Base-by-base conservation (phyloP, 2,329 filamentous ascomycete genomes). In the Colletotrichum abscissum region DNA sequence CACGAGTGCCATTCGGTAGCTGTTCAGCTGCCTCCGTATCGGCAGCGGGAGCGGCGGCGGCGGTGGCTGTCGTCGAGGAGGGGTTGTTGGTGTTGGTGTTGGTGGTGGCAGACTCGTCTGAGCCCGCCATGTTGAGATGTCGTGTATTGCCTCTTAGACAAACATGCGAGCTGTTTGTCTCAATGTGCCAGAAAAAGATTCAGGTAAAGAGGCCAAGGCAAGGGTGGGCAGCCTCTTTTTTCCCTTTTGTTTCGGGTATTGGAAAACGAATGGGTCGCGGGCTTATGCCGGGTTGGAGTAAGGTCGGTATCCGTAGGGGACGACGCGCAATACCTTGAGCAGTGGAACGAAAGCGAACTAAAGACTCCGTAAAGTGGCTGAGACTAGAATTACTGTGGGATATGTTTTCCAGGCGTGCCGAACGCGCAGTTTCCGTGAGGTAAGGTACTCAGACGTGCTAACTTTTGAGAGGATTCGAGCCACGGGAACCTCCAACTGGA, bases 1-100 rank as follows among this genome's bases (percentile, higher is more conserved):
- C 57, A 58, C 35, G 57, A 52, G 58, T 33, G 24, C 52, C 72
- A 49, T 72, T 68, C 58, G 62, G 63, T 38, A 42, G 22, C 52
- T 63, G 63, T 56, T 66, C 77, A 74, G 76, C 78, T 78, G 75
- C 70, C 70, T 76, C 76, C 74, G 74, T 76, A 67, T 74, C 78
- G 60, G 69, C 68, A 70, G 77, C 74, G 60, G 69, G 67, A 70
- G 77, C 74, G 76, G 78, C 78, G 59, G 52, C 52, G 52, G 49
- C 60, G 35, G 62, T 35, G 19, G 69, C 22, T 38, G 60, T 66
- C 5, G 60, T 63, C 22, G 69, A 38, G 38, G 71, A 60, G 57
- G 54, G 58, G 54, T 63, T 67, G 38, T 63, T 55, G 28, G 55
- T 55, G 54, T 12, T 56, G 54, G 24, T 56, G 49, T 42, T 57